A percentile compares a stretch with the other conserved stretches of the same genome.
These are phyloP conservation scores for Diaporthe vexans DNA, from an alignment of 2,329 filamentous ascomycete genomes.

Conservation along the genomic window DNA sequence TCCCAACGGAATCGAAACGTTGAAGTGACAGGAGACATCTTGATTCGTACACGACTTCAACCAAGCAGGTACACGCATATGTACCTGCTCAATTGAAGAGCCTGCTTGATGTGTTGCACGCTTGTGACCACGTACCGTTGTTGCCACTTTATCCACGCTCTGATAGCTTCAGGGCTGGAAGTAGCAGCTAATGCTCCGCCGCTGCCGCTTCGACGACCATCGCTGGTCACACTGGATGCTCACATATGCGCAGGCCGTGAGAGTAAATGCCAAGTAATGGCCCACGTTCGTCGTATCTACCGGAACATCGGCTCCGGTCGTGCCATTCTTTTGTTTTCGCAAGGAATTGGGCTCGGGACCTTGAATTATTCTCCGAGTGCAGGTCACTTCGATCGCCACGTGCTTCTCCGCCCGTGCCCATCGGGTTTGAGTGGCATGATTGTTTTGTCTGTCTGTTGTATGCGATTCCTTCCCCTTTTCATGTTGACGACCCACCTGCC, in stretches of 20 bases:
- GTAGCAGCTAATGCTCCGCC: background rate
- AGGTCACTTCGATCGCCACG: constrained; percentile 23
- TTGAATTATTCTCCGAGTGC: constrained; percentile 23
- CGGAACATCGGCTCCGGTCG: background rate
- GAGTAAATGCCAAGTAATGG: background rate
- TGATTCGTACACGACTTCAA: background rate
- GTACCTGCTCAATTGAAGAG: background rate
- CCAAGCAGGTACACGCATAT: background rate
- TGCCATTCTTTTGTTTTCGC: background rate
- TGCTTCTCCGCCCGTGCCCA: constrained; percentile 15
- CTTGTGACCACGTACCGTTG: background rate
- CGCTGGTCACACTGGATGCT: too few relatives aligned
- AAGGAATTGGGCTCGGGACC: background rate
- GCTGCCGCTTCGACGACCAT: background rate
- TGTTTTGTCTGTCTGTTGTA: background rate
- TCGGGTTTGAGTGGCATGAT: constrained; percentile 1
- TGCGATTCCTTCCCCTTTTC: constrained; percentile 24
- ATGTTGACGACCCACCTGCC: constrained; percentile 20
- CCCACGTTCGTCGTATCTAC: background rate
- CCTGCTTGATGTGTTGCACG: background rate
- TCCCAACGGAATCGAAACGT: background rate
- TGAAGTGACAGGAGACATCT: background rate
- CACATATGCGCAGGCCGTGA: background rate
- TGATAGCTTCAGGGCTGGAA: background rate
- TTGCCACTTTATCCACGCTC: background rate